phyloP scores from a whole-genome alignment of 1,284 basidiomycete genomes.

The Heterobasidion irregulare region DNA sequence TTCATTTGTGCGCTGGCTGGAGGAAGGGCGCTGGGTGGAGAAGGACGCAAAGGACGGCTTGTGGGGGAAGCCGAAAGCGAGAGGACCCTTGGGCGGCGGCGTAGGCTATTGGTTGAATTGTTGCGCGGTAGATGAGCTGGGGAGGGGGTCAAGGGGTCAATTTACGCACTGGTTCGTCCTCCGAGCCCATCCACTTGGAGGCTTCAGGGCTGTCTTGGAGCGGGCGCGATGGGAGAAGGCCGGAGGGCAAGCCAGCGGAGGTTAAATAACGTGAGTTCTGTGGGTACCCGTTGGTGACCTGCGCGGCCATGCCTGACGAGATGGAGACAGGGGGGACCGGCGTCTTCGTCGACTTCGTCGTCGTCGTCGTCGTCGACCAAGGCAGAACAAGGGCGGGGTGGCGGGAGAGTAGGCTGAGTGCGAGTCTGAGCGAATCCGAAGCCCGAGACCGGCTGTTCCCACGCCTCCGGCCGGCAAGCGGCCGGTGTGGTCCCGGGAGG shows the following conservation, averaged over 20 bases:
- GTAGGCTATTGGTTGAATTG: slow-evolving; percentile 4
- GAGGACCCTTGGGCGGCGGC: slow-evolving; percentile 8
- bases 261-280: slow-evolving; percentile 1
- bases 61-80: slow-evolving; percentile 5
- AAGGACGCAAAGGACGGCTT: slow-evolving; percentile 8
- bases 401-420: too few relatives aligned
- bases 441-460: too few relatives aligned
- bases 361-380: too few relatives aligned
- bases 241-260: not conserved
- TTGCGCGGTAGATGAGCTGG: not conserved
- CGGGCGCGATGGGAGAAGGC: not conserved
- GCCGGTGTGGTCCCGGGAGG: too few relatives aligned
- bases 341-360: too few relatives aligned
- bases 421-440: too few relatives aligned
- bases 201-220: not conserved
- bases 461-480: too few relatives aligned
- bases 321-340: not conserved
- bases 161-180: slow-evolving; percentile 10
- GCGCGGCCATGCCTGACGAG: slow-evolving; percentile 1
- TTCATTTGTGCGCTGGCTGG: slow-evolving; percentile 7
- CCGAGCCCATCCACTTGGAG: slow-evolving; percentile 1
- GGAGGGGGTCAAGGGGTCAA: slow-evolving; percentile 6
- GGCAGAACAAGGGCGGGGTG: too few relatives aligned
- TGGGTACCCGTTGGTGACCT: slow-evolving; percentile 1
- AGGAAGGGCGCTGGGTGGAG: slow-evolving; percentile 7